Evolutionary conservation across 805 yeast genomes (phyloP), one percentile per base, ranked within the genome.

Genomic region (Saturnispora sanitii): DNA sequence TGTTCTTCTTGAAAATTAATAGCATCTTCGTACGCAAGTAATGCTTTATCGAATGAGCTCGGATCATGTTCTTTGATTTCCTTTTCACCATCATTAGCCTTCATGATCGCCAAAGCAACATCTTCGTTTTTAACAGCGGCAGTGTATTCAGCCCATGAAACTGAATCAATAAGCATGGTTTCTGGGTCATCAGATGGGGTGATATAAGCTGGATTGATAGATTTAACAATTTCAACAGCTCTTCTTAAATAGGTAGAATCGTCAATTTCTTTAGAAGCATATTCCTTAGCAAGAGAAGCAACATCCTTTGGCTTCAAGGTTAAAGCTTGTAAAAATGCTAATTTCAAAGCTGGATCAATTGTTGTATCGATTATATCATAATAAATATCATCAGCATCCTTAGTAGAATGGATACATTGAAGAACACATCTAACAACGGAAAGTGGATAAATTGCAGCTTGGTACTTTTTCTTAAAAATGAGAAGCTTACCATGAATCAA

Each of bases 81-180:
- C 13, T 64, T 50, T 12, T 58, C 57, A 18, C 65, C 57, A 6
- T 44, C 46, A 5, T 54, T 52, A 5, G 68, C 68, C 36, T 64
- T 61, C 60, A 70, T 65, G 32, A 82, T 64, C 33, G 69, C 62
- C 53, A 70, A 71, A 0, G 94, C 83, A 34, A 86, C 67, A 45
- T 84, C 86, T 38, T 84, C 81, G 49, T 84, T 84, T 45, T 68
- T 64, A 19, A 88, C 65, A 5, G 54, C 54, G 0, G 95, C 95
- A 8, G 67, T 61, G 50, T 71, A 73, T 37, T 61, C 58, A 45
- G 72, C 62, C 80, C 80, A 74, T n/a, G 58, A 45, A 28, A 74
- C 60, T 11, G 65, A 53, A 22, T 60, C 51, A 16, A 60, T 49
- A 18, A 56, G 34, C 26, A 46, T 39, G 3, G 44, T 42, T 13